These are phyloP conservation scores for Endocarpon pusillum DNA, from an alignment of 495 filamentous ascomycete genomes.

Conservation along the genomic window DNA sequence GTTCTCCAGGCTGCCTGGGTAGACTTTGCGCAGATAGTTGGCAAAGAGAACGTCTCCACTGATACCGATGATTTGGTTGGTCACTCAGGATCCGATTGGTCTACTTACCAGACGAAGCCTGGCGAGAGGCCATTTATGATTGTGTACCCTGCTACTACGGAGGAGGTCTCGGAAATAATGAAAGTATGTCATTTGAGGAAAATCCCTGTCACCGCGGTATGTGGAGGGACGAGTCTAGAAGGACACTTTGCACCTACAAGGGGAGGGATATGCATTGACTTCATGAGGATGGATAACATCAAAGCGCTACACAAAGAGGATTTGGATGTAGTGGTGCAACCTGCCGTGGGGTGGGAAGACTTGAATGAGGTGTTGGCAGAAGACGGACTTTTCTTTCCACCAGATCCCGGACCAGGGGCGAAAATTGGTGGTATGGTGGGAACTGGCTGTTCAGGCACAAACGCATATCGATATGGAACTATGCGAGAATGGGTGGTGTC, in stretches of 20 bases:
- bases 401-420: conserved; percentile 48
- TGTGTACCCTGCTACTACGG: conserved; percentile 33
- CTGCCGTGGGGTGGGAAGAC: conserved; percentile 45
- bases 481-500: conserved; percentile 54
- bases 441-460: conserved; percentile 48
- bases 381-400: conserved; percentile 45
- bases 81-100: conserved; percentile 81
- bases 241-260: conserved; percentile 44
- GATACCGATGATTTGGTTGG: conserved; percentile 41
- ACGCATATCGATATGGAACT: conserved; percentile 50
- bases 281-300: conserved; percentile 45
- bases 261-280: conserved; percentile 47
- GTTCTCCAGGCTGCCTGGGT: conserved; percentile 89
- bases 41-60: conserved; percentile 72
- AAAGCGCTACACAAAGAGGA: conserved; percentile 37
- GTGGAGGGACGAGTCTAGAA: conserved; percentile 45
- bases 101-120: conserved; percentile 43
- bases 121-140: conserved; percentile 29
- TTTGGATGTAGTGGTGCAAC: conserved; percentile 49
- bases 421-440: conserved; percentile 56
- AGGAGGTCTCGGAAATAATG: conserved; percentile 43
- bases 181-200: conserved; percentile 40
- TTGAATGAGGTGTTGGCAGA: conserved; percentile 40
- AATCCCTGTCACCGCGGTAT: conserved; percentile 49
- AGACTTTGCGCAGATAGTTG: conserved; percentile 74